Percentiles rank a stretch among this genome's conserved stretches.
Conservation (phyloP, 139 green algal species). For the Asterochloris sp. region DNA sequence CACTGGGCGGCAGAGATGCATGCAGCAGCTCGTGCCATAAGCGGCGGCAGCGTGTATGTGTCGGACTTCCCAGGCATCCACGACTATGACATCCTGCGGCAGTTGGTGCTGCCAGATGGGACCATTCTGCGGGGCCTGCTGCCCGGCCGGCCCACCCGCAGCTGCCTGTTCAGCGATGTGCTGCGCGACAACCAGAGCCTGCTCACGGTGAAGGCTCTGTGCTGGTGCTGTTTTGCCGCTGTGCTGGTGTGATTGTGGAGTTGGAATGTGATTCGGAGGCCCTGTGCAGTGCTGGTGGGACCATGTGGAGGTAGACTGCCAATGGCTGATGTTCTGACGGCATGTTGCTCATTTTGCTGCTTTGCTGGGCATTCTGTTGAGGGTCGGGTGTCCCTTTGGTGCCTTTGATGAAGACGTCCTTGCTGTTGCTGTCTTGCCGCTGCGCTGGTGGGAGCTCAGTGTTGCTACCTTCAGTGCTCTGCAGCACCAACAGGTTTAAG, state of each 20-base stretch:
- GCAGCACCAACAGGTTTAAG: no score
- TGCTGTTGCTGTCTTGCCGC: no score
- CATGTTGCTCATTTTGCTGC: not conserved
- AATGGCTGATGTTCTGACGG: not conserved
- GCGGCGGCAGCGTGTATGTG: constrained; percentile 66
- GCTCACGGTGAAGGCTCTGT: constrained; percentile 58
- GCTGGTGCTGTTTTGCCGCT: not conserved
- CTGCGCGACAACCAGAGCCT: constrained; percentile 63
- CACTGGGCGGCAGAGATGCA: constrained; percentile 44
- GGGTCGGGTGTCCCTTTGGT: no score
- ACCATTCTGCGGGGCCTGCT: constrained; percentile 42
- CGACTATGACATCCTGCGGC: constrained; percentile 58
- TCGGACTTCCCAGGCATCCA: constrained; percentile 68
- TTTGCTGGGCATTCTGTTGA: no score
- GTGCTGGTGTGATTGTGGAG: not conserved
- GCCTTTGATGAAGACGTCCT: no score
- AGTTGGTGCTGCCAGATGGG: constrained; percentile 68
- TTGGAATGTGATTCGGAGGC: not conserved
- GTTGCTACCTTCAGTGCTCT: no score
- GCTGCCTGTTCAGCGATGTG: constrained; percentile 85
- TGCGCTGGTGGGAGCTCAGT: no score
- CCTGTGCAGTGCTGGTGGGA: not conserved
- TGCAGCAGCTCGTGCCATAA: constrained; percentile 58
- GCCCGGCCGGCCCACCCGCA: constrained; percentile 81
- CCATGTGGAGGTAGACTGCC: not conserved